phyloP scores from a whole-genome alignment of 73 alveolate species.

The Uronychia setigera region DNA sequence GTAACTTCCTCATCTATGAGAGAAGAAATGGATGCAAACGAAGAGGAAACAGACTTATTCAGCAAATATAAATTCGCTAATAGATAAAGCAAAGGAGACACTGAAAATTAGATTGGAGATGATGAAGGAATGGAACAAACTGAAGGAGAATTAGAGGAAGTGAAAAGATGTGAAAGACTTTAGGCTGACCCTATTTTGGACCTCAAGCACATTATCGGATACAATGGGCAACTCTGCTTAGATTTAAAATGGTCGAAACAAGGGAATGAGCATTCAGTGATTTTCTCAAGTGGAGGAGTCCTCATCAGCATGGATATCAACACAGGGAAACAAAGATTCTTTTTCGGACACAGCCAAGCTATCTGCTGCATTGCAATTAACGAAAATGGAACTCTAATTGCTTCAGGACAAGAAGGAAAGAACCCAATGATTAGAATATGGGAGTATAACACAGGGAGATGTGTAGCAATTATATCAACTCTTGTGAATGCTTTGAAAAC shows the following conservation, averaged over 20 bases:
- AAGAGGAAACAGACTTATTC: conserved; percentile 19
- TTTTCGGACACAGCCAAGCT: conserved; percentile 75
- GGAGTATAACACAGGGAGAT: conserved; percentile 74
- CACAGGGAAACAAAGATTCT: conserved; percentile 72
- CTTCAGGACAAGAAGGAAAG: conserved; percentile 79
- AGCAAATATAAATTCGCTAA: background rate
- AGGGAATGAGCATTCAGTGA: conserved; percentile 53
- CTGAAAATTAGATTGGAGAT: background rate
- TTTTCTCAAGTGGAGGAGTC: conserved; percentile 77
- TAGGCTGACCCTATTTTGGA: conserved; percentile 76
- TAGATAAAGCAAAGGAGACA: background rate
- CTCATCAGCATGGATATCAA: conserved; percentile 68
- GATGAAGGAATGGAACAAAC: background rate
- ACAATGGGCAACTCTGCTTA: conserved; percentile 62
- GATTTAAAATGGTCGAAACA: conserved; percentile 76
- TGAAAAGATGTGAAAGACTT: conserved; percentile 18
- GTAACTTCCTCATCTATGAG: conserved; percentile 12
- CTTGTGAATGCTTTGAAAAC: conserved; percentile 62
- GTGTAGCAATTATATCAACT: conserved; percentile 68
- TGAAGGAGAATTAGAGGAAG: background rate
- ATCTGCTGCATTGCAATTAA: conserved; percentile 76
- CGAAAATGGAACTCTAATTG: conserved; percentile 79
- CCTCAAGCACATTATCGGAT: conserved; percentile 74
- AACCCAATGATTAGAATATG: conserved; percentile 77
- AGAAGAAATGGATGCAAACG: conserved; percentile 4